Conservation (phyloP, 805 yeast genomes). For the Candida pseudofarinosa region DNA sequence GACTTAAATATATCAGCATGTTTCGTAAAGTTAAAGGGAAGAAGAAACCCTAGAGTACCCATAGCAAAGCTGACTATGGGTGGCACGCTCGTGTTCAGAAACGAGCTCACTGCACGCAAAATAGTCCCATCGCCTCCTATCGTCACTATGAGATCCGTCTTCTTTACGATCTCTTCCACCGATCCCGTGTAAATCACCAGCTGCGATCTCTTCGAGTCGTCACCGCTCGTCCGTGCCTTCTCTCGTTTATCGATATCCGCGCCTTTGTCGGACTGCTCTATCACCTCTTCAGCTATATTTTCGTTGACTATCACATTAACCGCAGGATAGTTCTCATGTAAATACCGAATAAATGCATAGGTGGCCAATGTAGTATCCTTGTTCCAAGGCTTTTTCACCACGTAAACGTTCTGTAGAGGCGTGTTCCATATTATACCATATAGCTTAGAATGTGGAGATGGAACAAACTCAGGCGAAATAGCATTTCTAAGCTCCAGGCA, state of each 20-base stretch:
- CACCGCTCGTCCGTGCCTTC: slow-evolving; percentile 8
- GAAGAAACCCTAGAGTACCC: slow-evolving; percentile 85
- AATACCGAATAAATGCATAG: slow-evolving; percentile 57
- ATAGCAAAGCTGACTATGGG: slow-evolving; percentile 85
- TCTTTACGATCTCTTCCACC: slow-evolving; percentile 50
- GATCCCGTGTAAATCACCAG: slow-evolving; percentile 54
- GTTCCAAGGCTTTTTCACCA: slow-evolving; percentile 86
- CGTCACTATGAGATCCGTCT: slow-evolving; percentile 78
- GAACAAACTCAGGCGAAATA: slow-evolving; percentile 47
- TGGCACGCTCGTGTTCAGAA: slow-evolving; percentile 71
- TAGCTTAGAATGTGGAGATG: slow-evolving; percentile 56
- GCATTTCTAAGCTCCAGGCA: slow-evolving; percentile 13
- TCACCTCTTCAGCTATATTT: slow-evolving; percentile 70
- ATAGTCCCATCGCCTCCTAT: slow-evolving; percentile 98
- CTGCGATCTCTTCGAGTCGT: slow-evolving; percentile 20
- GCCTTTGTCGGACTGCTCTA: slow-evolving; percentile 16
- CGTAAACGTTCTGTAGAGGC: slow-evolving; percentile 68
- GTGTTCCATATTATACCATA: slow-evolving; percentile 66
- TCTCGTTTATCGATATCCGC: slow-evolving; percentile 5
- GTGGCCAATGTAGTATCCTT: slow-evolving; percentile 59
- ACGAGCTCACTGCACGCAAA: slow-evolving; percentile 74
- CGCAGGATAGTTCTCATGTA: slow-evolving; percentile 60
- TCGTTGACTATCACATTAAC: slow-evolving; percentile 75
- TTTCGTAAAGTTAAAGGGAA: slow-evolving; percentile 78
- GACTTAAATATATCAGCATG: slow-evolving; percentile 56